Percentiles rank a stretch among this genome's conserved stretches.
Evolutionary conservation across 2,329 filamentous ascomycete species (phyloP).

Genomic region (Colletotrichum chrysophilum): DNA sequence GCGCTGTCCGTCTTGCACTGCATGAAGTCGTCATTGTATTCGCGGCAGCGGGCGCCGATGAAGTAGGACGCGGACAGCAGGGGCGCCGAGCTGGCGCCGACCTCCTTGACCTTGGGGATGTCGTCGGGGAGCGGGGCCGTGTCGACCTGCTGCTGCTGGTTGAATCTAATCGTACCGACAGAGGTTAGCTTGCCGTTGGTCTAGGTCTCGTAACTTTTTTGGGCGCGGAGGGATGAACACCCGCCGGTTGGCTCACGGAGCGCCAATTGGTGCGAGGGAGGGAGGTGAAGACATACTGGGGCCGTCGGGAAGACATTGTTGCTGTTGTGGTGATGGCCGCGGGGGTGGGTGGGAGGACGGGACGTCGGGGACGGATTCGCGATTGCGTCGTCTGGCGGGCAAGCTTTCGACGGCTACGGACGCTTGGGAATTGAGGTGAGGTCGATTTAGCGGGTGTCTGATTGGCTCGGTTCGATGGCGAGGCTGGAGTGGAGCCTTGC

Average conservation of each 20-base stretch:
- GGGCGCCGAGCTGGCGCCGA: conserved; percentile 91
- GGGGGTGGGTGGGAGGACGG: conserved; percentile 4
- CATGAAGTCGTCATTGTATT: conserved; percentile 99
- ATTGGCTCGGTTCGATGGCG: conserved; percentile 38
- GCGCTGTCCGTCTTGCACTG: conserved; percentile 97
- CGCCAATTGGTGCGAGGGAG: not conserved
- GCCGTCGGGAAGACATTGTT: conserved; percentile 47
- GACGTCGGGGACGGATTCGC: conserved; percentile 28
- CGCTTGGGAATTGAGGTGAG: conserved; percentile 39
- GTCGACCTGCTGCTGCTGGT: conserved; percentile 91
- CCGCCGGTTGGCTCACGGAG: not conserved
- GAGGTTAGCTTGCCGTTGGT: not conserved
- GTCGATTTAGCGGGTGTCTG: conserved; percentile 42
- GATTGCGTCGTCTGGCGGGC: not conserved
- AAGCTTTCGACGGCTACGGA: conserved; percentile 17
- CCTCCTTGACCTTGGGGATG: conserved; percentile 91
- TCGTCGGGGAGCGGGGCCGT: conserved; percentile 91
- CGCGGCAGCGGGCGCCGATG: conserved; percentile 92
- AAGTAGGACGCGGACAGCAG: conserved; percentile 93
- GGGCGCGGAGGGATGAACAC: not conserved
- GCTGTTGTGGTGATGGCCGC: conserved; percentile 21
- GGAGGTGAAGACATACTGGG: conserved; percentile 40
- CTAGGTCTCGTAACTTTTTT: not conserved
- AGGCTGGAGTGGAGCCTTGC: conserved; percentile 29
- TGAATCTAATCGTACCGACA: conserved; percentile 71